Conservation (phyloP, 805 yeast species). For the Spencermartinsiella europaea region DNA sequence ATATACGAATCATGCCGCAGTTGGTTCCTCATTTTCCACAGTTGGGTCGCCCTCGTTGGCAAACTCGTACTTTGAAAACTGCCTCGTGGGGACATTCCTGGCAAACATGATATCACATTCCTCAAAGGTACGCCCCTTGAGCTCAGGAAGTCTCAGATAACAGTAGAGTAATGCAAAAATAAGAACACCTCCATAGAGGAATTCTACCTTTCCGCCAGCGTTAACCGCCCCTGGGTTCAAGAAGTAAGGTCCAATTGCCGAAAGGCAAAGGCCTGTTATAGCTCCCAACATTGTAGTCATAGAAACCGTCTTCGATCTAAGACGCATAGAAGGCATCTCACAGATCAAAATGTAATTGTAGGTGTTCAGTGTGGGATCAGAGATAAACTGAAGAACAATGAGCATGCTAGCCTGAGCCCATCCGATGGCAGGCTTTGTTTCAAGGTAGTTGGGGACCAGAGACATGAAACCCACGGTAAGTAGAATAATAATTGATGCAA, state of each 20-base stretch:
- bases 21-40: conserved; percentile 8
- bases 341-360: conserved; percentile 33
- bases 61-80: conserved; percentile 15
- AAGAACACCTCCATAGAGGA: conserved; percentile 39
- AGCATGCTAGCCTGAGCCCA: conserved; percentile 39
- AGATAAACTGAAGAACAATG: conserved; percentile 40
- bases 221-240: conserved; percentile 41
- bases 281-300: conserved; percentile 33
- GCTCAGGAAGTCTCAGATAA: conserved; percentile 51
- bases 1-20: conserved; percentile 5
- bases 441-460: conserved; percentile 6
- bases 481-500: conserved; percentile 7
- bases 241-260: conserved; percentile 37
- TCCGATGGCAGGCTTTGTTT: conserved; percentile 17
- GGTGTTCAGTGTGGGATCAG: conserved; percentile 36
- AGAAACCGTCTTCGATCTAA: conserved; percentile 40
- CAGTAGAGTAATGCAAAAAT: conserved; percentile 35
- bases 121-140: conserved; percentile 49
- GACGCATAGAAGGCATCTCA: conserved; percentile 38
- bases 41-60: conserved; percentile 9
- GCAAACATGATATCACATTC: conserved; percentile 48
- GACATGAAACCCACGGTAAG: conserved; percentile 16
- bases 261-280: conserved; percentile 28
- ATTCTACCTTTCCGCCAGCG: conserved; percentile 44
- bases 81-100: conserved; percentile 24